phyloP scores from a whole-genome alignment of 257 asterid species.

The Ilex asprella region DNA sequence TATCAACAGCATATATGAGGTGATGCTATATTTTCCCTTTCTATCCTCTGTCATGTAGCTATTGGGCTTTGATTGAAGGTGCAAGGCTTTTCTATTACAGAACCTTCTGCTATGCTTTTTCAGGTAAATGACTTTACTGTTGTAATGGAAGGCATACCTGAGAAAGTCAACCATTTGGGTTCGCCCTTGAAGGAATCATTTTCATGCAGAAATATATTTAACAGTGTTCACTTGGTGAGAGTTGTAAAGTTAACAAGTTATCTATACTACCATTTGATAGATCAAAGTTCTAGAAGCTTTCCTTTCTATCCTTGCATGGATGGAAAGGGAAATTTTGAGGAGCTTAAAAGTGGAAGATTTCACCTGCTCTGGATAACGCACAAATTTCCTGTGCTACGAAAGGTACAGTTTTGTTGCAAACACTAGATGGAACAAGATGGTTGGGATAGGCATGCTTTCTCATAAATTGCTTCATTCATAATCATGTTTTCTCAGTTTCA shows the following conservation, averaged over 20 bases:
- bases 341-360: conserved; percentile 54
- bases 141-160: conserved; percentile 54
- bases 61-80: not conserved
- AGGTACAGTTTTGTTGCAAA: conserved; percentile 38
- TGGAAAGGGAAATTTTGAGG: conserved; percentile 25
- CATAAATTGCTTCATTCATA: not conserved
- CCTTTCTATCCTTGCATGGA: conserved; percentile 29
- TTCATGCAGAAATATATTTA: conserved; percentile 59
- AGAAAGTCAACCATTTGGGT: conserved; percentile 30
- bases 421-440: conserved; percentile 2
- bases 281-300: conserved; percentile 25
- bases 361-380: conserved; percentile 64
- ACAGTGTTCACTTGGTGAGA: conserved; percentile 27
- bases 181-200: conserved; percentile 38
- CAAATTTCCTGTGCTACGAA: conserved; percentile 66
- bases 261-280: conserved; percentile 34
- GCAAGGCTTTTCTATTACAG: not conserved
- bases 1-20: conserved; percentile 58
- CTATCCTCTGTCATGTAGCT: conserved; percentile 3
- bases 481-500: conserved; percentile 33
- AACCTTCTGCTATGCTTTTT: conserved; percentile 5
- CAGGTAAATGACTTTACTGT: conserved; percentile 58
- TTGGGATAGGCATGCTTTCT: conserved; percentile 11
- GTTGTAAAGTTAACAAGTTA: conserved; percentile 32
- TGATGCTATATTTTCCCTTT: conserved; percentile 19